These are phyloP conservation scores for Guillardia theta DNA, from an alignment of 78 protist species.

Conservation along the genomic window DNA sequence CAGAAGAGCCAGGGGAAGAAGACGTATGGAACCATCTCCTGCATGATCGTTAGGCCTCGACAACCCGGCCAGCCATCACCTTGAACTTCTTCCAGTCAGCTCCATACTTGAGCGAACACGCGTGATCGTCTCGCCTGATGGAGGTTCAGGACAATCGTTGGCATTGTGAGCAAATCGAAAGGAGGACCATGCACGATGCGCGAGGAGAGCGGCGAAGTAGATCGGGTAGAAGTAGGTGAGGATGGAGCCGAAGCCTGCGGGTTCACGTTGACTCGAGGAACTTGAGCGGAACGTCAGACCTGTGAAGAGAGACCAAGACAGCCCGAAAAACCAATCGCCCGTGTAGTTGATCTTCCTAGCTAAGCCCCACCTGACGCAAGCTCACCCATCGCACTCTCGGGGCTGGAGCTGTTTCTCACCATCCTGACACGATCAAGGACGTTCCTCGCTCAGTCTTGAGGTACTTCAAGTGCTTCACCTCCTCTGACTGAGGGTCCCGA, in stretches of 20 bases:
- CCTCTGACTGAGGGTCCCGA: constrained; percentile 63
- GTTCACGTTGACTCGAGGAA: background rate
- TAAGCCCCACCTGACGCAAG: constrained; percentile 93
- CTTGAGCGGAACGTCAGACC: background rate
- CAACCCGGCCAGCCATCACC: too few relatives aligned
- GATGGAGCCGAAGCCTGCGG: background rate
- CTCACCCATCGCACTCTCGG: too few relatives aligned
- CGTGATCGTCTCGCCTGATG: too few relatives aligned
- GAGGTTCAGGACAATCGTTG: too few relatives aligned
- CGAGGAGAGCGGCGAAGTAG: constrained; percentile 81
- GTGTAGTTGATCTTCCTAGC: constrained; percentile 90
- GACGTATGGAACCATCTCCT: too few relatives aligned
- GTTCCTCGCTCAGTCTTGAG: constrained; percentile 59
- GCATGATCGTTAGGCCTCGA: too few relatives aligned
- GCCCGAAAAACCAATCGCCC: constrained; percentile 56
- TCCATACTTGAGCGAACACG: too few relatives aligned
- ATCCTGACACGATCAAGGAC: constrained; percentile 76
- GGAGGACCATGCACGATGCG: too few relatives aligned
- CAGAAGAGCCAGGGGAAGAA: too few relatives aligned
- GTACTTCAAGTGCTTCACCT: background rate
- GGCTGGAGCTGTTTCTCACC: too few relatives aligned
- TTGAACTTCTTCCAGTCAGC: too few relatives aligned
- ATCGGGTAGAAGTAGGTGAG: constrained; percentile 80
- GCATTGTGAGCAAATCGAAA: too few relatives aligned
- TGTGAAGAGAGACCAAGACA: constrained; percentile 18